phyloP scores from a whole-genome alignment of 1,284 basidiomycete species.

The Irpex sp. region DNA sequence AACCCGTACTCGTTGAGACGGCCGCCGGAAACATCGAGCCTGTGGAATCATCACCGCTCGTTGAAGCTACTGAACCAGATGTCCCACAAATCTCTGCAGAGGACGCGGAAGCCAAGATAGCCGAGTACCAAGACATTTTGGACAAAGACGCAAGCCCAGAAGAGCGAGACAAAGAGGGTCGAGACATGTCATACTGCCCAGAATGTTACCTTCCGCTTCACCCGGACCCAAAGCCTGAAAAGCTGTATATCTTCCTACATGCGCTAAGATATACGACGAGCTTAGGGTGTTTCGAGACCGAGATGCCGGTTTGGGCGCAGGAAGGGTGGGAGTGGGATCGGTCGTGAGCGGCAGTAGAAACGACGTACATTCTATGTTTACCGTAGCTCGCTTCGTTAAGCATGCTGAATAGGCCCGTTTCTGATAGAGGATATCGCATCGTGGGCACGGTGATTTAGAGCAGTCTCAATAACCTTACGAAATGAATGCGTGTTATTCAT shows the following conservation, averaged over 20 bases:
- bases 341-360: conserved; percentile 7
- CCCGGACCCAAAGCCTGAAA: conserved; percentile 87
- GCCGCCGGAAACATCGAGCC: background rate
- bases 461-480: no score
- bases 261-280: conserved; percentile 81
- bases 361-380: background rate
- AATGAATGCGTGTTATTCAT: no score
- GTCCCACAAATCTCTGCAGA: conserved; percentile 39
- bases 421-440: no score
- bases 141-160: background rate
- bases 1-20: background rate
- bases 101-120: conserved; percentile 41
- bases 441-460: no score
- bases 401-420: no score
- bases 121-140: conserved; percentile 15
- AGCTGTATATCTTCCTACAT: conserved; percentile 91
- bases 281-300: conserved; percentile 70
- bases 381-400: background rate
- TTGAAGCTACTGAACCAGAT: background rate
- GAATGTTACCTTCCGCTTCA: conserved; percentile 89
- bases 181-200: conserved; percentile 58
- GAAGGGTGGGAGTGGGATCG: conserved; percentile 62
- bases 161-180: background rate
- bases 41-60: background rate
- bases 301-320: conserved; percentile 70